Conservation (phyloP, 352 stramenopile genomes). For the Phytophthora pisi region DNA sequence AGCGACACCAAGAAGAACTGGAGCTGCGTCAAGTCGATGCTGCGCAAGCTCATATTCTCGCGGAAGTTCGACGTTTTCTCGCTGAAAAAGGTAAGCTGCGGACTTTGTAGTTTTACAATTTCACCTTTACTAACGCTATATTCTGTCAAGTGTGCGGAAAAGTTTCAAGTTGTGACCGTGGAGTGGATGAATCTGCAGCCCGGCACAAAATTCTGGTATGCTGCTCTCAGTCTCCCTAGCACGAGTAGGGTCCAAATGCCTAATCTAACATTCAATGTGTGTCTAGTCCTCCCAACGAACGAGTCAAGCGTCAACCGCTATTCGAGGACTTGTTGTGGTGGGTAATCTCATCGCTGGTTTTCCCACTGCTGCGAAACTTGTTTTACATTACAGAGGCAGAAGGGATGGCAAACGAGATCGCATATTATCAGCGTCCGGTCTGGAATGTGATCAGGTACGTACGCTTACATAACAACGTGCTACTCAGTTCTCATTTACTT, state of each 20-base stretch:
- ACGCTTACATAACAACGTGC: background rate
- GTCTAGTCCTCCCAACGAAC: constrained; percentile 63
- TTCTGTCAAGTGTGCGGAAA: constrained; percentile 36
- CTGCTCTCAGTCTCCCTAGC: background rate
- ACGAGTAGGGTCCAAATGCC: background rate
- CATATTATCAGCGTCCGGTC: constrained; percentile 69
- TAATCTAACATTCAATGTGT: background rate
- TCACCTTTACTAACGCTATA: background rate
- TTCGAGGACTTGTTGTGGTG: constrained; percentile 51
- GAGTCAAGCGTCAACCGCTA: constrained; percentile 46
- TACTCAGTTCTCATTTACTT: background rate
- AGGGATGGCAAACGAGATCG: constrained; percentile 68
- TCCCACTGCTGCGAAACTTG: constrained; percentile 60
- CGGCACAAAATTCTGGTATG: constrained; percentile 39
- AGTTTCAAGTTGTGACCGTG: constrained; percentile 50
- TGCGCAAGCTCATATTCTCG: constrained; percentile 53
- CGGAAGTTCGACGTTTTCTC: constrained; percentile 66
- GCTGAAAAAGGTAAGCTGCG: constrained; percentile 51
- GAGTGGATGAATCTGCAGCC: constrained; percentile 41
- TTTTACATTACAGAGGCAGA: constrained; percentile 84
- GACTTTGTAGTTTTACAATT: background rate
- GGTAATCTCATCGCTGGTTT: constrained; percentile 51
- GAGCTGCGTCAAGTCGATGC: constrained; percentile 51
- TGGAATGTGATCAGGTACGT: constrained; percentile 70
- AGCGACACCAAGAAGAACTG: constrained; percentile 49